phyloP scores from a whole-genome alignment of 192 early-diverging fungal genomes.

The Linderina pennispora region DNA sequence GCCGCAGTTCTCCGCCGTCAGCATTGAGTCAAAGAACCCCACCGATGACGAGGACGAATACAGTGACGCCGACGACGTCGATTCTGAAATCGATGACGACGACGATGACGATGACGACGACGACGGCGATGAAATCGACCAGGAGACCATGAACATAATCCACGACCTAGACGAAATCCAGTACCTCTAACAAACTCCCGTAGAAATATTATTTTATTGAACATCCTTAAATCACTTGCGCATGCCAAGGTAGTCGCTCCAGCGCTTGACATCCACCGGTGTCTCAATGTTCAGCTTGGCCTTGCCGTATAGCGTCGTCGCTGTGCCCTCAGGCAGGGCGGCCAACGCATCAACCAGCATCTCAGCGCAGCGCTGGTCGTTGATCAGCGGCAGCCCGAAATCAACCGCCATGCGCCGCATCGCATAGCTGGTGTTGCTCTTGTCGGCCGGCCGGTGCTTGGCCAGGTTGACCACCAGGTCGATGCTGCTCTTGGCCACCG shows the following conservation, averaged over 20 bases:
- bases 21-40: not conserved
- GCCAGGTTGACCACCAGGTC: slow-evolving; percentile 70
- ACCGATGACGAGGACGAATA: not conserved
- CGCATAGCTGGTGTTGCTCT: slow-evolving; percentile 63
- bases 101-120: slow-evolving; percentile 12
- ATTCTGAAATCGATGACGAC: slow-evolving; percentile 4
- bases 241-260: slow-evolving; percentile 62
- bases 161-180: slow-evolving; percentile 41
- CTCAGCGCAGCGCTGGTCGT: slow-evolving; percentile 89
- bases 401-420: slow-evolving; percentile 94
- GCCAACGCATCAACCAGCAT: slow-evolving; percentile 85
- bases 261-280: slow-evolving; percentile 62
- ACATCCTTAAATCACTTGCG: no score
- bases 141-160: slow-evolving; percentile 40
- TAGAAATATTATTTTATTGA: no score
- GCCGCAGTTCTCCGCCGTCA: not conserved
- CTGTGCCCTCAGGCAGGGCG: slow-evolving; percentile 42
- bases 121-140: slow-evolving; percentile 25
- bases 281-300: slow-evolving; percentile 35
- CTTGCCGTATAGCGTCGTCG: slow-evolving; percentile 17
- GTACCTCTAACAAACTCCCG: no score
- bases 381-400: slow-evolving; percentile 92
- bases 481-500: slow-evolving; percentile 54
- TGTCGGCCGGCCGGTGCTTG: slow-evolving; percentile 55
- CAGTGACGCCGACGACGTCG: slow-evolving; percentile 5